These are phyloP conservation scores for Sclerotinia borealis DNA, from an alignment of 2,329 filamentous ascomycete genomes.

Conservation along the genomic window DNA sequence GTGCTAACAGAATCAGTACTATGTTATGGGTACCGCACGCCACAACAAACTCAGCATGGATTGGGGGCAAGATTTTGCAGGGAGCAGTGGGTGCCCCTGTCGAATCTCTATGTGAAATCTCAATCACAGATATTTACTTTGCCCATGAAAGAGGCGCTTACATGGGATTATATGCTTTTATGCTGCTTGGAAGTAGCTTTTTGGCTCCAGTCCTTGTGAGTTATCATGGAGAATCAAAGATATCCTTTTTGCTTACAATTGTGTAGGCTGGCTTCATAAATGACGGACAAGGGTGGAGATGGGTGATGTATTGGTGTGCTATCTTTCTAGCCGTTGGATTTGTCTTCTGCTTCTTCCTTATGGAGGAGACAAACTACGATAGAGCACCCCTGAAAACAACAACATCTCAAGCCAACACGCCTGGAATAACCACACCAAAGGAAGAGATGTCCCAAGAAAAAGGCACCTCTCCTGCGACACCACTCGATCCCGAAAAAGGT, in stretches of 20 bases:
- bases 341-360: slow-evolving; percentile 50
- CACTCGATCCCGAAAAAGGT: slow-evolving; percentile 18
- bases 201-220: slow-evolving; percentile 40
- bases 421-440: slow-evolving; percentile 14
- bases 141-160: slow-evolving; percentile 39
- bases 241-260: neutral
- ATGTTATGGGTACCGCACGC: slow-evolving; percentile 35
- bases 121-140: slow-evolving; percentile 37
- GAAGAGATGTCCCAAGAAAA: neutral
- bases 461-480: neutral
- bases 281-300: slow-evolving; percentile 43
- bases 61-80: slow-evolving; percentile 26
- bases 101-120: slow-evolving; percentile 32
- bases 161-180: slow-evolving; percentile 40
- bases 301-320: slow-evolving; percentile 48
- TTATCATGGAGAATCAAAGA: neutral
- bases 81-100: slow-evolving; percentile 28
- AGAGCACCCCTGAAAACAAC: slow-evolving; percentile 19
- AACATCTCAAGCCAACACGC: neutral
- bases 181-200: slow-evolving; percentile 40
- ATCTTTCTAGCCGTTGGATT: slow-evolving; percentile 46
- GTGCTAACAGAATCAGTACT: slow-evolving; percentile 20
- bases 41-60: slow-evolving; percentile 35
- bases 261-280: slow-evolving; percentile 41
- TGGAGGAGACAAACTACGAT: slow-evolving; percentile 51